These are phyloP conservation scores for Botrytis cinerea DNA, from an alignment of 2,329 filamentous ascomycete species.

Conservation along the genomic window DNA sequence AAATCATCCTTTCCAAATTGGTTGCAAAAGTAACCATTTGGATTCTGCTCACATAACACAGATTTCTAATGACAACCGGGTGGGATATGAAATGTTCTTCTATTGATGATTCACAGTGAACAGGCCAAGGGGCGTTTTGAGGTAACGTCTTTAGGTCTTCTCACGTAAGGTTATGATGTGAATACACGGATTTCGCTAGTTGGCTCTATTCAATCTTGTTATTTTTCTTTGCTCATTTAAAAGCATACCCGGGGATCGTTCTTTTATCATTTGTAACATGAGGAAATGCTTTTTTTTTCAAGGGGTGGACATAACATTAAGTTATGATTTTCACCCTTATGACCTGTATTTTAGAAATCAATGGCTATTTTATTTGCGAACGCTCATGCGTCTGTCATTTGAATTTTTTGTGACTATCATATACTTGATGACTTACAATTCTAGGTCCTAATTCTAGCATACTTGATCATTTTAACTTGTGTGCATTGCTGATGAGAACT, in stretches of 20 bases:
- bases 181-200: conserved; percentile 24
- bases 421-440: conserved; percentile 9
- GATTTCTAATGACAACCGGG: conserved; percentile 25
- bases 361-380: conserved; percentile 19
- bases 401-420: neutral
- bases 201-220: conserved; percentile 22
- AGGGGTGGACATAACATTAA: neutral
- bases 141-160: conserved; percentile 23
- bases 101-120: conserved; percentile 24
- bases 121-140: conserved; percentile 23
- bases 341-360: conserved; percentile 25
- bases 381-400: neutral
- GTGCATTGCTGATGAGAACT: too few relatives aligned
- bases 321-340: conserved; percentile 13
- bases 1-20: conserved; percentile 28
- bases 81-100: conserved; percentile 25
- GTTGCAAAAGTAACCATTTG: conserved; percentile 16
- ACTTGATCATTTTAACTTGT: neutral
- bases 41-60: conserved; percentile 28
- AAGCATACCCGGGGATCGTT: conserved; percentile 22
- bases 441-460: too few relatives aligned
- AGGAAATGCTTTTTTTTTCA: conserved; percentile 15
- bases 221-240: conserved; percentile 18
- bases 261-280: conserved; percentile 13
- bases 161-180: conserved; percentile 24